Evolutionary conservation across 345 rosid species (phyloP), one percentile per base, ranked within the genome.

Genomic region (Populus tremula): DNA sequence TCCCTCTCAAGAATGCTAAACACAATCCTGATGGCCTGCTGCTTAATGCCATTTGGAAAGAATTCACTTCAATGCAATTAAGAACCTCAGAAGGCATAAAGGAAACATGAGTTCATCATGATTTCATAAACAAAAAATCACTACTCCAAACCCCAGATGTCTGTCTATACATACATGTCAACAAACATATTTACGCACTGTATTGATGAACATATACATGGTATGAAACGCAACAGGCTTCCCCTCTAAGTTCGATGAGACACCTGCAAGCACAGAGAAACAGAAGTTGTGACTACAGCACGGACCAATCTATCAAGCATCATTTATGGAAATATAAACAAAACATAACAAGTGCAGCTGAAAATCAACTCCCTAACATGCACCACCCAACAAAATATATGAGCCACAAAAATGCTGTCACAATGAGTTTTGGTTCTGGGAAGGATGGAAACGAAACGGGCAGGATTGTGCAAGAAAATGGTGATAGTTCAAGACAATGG

Each of bases 191-290:
- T 59, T 36, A 35, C 20, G 1, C 35, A 36, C 27, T 21, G 31
- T 33, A 63, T 23, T 35, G 21, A 70, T 5, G 23, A 31, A 27
- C 71, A 47, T 45, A 14, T 43, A 61, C 67, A 73, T 25, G 36
- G 69, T 39, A 23, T 23, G 31, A 27, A 5, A 41, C 20, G 25
- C 17, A 14, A 29, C 54, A 31, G 41, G 31, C 67, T 64, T 45
- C 47, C 18, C 39, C 38, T 29, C 69, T 25, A 41, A 39, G 23
- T 45, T 10, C 64, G 59, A 54, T 4, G 20, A 17, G 61, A 18
- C 11, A 74, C 56, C 77, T 74, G 77, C 23, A 74, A 65, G 31
- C 23, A 74, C 69, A 74, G 31, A 43, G 67, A 63, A 39, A 65
- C 69, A 25, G 4, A 7, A 63, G 61, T 43, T 38, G 27, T 25